Base-by-base conservation (phyloP, 768 basidiomycete species). In the Trametes gibbosa region DNA sequence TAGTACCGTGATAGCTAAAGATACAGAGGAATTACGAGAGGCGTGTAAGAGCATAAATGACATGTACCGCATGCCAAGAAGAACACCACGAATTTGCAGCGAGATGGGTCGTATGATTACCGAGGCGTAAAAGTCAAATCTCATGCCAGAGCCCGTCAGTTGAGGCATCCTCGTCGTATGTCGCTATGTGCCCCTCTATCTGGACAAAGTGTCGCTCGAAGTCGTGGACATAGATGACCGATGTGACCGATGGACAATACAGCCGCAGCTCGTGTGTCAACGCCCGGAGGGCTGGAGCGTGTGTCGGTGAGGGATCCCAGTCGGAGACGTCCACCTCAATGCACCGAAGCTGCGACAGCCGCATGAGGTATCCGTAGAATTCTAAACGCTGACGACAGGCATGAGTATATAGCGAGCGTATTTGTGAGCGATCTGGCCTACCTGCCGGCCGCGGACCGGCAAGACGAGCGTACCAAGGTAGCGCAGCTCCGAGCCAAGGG, bases 391-490 rank as follows among this genome's bases (percentile, higher is more conserved):
- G 54, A 12, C 24, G 47, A 57, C 14, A 34, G 19, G 13, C 43
- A 48, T 25, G 35, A 60, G 61, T 49, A 53, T 17, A 21, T 21
- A 42, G 34, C 56, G 46, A 51, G 46, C 51, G 37, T 29, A 48
- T 23, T 12, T 45, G 27, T 61, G 40, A 32, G n/a, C 21, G 10
- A n/a, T 24, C 52, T 76, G 61, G 59, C 60, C 50, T 61, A 84
- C 84, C 78, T 84, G 76, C 57, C 67, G 71, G 41, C 79, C 85
- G 39, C 77, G 76, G 19, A 87, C 73, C 7, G 87, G 87, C 40
- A 89, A 73, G 9, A 82, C 84, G 14, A 88, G 77, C 8, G 84
- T 86, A 17, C 86, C 86, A 51, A 87, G 71, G 68, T 87, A 87
- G 24, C 75, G 77, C 53, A 88, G 71, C 27, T 77, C 77, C 16